Evolutionary conservation across 148 eudicot species (phyloP).

Genomic region (Vaccinium myrtillus): DNA sequence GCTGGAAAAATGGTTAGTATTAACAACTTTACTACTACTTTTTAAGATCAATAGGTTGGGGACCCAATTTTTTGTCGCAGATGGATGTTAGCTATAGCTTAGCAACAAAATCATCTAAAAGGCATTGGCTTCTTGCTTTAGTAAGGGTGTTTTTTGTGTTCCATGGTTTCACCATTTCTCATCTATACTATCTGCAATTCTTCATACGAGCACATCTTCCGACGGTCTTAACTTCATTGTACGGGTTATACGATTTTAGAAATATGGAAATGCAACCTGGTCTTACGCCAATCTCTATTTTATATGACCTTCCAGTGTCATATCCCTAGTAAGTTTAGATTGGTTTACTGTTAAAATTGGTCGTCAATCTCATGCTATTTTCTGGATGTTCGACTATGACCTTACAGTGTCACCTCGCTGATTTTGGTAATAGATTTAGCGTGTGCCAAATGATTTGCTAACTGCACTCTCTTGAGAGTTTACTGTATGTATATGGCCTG

Average conservation of each 20-base stretch:
- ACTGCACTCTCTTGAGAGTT: not conserved
- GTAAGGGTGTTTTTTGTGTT: not conserved
- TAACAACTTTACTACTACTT: not conserved
- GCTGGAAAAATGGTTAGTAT: constrained; percentile 88
- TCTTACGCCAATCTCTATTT: not conserved
- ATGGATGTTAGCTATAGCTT: not conserved
- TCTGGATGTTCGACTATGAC: not conserved
- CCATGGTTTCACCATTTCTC: not conserved
- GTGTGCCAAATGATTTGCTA: not conserved
- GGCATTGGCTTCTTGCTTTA: not conserved
- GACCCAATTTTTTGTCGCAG: not conserved
- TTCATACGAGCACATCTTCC: not conserved
- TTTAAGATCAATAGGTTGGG: not conserved
- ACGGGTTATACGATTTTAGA: not conserved
- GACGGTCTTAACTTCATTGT: not conserved
- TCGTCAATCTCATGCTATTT: not conserved
- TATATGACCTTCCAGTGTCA: not conserved
- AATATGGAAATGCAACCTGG: not conserved
- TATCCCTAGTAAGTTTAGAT: not conserved
- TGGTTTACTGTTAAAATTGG: not conserved
- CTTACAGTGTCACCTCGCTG: not conserved
- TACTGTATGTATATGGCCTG: not conserved
- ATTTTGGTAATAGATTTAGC: constrained; percentile 7
- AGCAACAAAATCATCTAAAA: not conserved
- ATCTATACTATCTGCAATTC: not conserved